phyloP scores from a whole-genome alignment of 768 basidiomycete species.

The Boletus speciosus region DNA sequence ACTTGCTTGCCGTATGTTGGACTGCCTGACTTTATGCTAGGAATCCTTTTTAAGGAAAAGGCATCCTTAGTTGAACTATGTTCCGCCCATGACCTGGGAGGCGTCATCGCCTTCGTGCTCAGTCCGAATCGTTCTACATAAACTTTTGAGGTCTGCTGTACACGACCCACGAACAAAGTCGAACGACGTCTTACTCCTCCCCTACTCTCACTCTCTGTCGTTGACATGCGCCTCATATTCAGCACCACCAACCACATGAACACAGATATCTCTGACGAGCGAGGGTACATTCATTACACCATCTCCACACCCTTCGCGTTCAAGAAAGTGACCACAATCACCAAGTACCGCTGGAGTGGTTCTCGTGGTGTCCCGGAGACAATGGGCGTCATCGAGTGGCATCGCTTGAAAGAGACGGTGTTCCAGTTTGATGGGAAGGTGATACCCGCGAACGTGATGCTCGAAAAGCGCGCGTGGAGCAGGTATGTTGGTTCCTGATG shows the following conservation, averaged over 20 bases:
- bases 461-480: conserved; percentile 14
- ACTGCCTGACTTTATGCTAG: too few relatives aligned
- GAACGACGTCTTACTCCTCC: neutral
- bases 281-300: conserved; percentile 16
- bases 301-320: conserved; percentile 13
- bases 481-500: conserved; percentile 8
- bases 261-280: conserved; percentile 20
- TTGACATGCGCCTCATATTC: conserved; percentile 21
- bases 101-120: neutral
- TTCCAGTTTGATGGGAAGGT: conserved; percentile 18
- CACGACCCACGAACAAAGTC: neutral
- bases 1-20: too few relatives aligned
- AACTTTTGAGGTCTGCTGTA: neutral
- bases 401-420: conserved; percentile 9
- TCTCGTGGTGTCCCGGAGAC: conserved; percentile 13
- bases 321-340: conserved; percentile 25
- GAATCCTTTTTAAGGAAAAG: too few relatives aligned
- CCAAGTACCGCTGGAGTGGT: conserved; percentile 21
- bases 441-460: conserved; percentile 5
- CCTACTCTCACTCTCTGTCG: neutral
- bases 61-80: neutral
- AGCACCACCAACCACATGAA: conserved; percentile 21
- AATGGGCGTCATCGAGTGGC: conserved; percentile 27
- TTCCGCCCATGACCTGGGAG: too few relatives aligned
- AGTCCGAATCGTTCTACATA: neutral